phyloP scores from a whole-genome alignment of 768 basidiomycete genomes.

The Termitomyces eurrhizus region DNA sequence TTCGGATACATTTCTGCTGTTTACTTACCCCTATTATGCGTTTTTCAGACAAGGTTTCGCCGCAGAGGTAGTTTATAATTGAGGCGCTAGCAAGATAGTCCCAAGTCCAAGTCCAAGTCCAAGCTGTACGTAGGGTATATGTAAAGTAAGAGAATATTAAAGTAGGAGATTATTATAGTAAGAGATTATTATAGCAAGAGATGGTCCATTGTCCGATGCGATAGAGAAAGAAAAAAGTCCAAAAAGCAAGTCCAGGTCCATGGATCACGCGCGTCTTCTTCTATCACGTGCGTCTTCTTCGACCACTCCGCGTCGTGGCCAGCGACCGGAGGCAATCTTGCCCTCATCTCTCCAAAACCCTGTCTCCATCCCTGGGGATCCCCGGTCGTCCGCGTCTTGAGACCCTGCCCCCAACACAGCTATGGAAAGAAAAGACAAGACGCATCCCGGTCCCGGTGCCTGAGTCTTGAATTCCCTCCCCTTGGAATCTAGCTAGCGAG shows the following conservation, averaged over 20 bases:
- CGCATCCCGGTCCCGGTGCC: not conserved
- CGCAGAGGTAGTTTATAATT: not conserved
- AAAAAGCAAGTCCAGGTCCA: not conserved
- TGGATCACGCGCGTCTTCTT: too few species aligned
- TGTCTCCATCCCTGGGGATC: conserved; percentile 4
- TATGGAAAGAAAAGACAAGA: not conserved
- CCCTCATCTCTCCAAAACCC: not conserved
- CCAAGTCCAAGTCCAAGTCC: not conserved
- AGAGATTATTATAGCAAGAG: not conserved
- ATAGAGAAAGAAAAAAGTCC: not conserved
- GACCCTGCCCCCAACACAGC: not conserved
- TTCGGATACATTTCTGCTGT: not conserved
- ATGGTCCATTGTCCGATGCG: not conserved
- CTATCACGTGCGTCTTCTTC: not conserved
- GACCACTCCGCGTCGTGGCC: conserved; percentile 9
- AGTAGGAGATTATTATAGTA: not conserved
- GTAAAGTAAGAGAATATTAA: not conserved
- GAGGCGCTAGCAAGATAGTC: not conserved
- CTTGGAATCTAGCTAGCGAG: not conserved
- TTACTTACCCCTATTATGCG: not conserved
- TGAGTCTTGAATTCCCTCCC: not conserved
- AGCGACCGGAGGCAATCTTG: conserved; percentile 11
- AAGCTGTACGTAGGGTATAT: not conserved
- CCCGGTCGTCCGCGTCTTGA: not conserved
- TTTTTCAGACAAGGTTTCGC: not conserved